Evolutionary conservation across 768 basidiomycete genomes (phyloP), one percentile per base, ranked within the genome.

Genomic region (Termitomyces sp.): DNA sequence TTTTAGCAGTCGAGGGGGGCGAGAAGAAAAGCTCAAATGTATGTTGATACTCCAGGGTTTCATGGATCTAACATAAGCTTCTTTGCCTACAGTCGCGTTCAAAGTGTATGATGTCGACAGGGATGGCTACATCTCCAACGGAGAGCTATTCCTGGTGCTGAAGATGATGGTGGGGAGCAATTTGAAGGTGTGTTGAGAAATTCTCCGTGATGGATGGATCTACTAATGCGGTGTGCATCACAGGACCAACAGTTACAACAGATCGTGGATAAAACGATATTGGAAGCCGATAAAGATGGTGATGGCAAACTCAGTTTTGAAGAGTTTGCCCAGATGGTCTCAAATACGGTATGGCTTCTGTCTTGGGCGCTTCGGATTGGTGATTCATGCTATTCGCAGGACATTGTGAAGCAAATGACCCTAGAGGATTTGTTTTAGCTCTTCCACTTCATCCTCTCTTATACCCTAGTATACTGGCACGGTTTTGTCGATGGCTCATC

Each of bases 91-190:
- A 99, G 97, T 99, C 66, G 97, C 97, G 23, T 99, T 99, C 85
- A 98, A 98, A 69, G 97, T 99, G 48, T 99, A 99, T 64, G 97
- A 99, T 67, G 92, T 99, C 68, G 97, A 99, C 69, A 82, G 97
- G 49, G 97, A 99, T 66, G 94, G 94, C 7, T 99, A 73, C 73
- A 99, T 99, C 69, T 97, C 94, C 12, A 99, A 99, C 66, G 97
- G 97, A 53, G 97, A 99, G 72, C 83, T 99, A 29, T 99, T 98
- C 76, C 76, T 99, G 44, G 97, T 99, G 36, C 76, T 99, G 60
- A 99, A 99, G 81, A 98, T 98, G 93, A 99, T 99, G 97, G 97
- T 98, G 47, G 97, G 97, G 32, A 98, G 90, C 71, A 99, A 99
- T 72, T 76, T 99, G 64, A 99, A 99, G 80, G 94, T 94, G 32